Percentiles rank a stretch among this genome's conserved stretches.
Evolutionary conservation across 2,329 filamentous ascomycete species (phyloP).

Genomic region (Claviceps sp.): DNA sequence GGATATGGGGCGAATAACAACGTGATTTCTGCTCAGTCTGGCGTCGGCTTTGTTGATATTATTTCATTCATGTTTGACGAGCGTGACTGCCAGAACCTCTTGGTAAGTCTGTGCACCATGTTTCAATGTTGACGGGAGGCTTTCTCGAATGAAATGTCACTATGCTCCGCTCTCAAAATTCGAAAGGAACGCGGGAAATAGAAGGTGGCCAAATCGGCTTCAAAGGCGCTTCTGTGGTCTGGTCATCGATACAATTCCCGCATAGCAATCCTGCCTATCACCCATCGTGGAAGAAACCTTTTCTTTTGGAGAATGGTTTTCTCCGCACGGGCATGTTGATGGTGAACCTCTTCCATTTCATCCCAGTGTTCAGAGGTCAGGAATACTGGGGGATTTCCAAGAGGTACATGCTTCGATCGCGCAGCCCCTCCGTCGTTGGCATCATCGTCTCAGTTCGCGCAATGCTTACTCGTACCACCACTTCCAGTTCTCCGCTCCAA

Average conservation of each 20-base stretch:
- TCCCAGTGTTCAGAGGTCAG: conserved; percentile 33
- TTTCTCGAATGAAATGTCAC: not conserved
- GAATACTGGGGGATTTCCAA: conserved; percentile 33
- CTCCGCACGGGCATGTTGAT: conserved; percentile 12
- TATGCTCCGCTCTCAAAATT: not conserved
- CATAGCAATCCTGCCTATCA: conserved; percentile 30
- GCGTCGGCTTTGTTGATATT: conserved; percentile 69
- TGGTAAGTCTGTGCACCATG: conserved; percentile 19
- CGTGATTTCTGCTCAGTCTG: conserved; percentile 49
- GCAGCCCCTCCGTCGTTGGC: not conserved
- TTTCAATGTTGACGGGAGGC: not conserved
- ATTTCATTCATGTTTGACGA: conserved; percentile 60
- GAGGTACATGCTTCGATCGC: conserved; percentile 29
- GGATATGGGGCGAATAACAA: conserved; percentile 77
- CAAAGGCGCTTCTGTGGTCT: conserved; percentile 34
- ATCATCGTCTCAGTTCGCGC: not conserved
- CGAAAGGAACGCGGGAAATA: conserved; percentile 27
- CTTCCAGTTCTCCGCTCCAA: conserved; percentile 25
- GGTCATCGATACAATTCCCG: conserved; percentile 59
- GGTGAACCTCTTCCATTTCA: conserved; percentile 28
- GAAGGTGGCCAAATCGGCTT: conserved; percentile 48
- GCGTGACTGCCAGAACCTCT: conserved; percentile 43
- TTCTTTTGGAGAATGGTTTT: conserved; percentile 28
- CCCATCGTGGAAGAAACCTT: conserved; percentile 23
- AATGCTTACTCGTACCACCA: conserved; percentile 10